phyloP scores from a whole-genome alignment of 257 asterid species.

The Prunella vulgaris region DNA sequence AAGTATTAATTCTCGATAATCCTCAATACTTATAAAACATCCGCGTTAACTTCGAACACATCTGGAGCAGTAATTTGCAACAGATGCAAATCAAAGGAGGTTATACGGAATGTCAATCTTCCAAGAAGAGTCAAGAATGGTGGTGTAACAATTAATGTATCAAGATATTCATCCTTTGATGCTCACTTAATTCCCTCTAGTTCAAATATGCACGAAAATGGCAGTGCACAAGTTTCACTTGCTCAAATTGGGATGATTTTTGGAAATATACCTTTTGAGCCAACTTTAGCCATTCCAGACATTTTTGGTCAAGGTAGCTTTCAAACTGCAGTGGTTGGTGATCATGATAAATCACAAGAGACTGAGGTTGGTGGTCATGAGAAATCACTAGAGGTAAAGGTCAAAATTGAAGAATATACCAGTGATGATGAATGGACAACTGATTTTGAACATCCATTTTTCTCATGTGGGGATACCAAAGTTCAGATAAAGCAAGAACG shows the following conservation, averaged over 20 bases:
- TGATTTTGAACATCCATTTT: neutral
- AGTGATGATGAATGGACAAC: neutral
- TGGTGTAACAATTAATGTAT: neutral
- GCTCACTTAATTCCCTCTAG: conserved; percentile 9
- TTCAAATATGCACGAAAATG: conserved; percentile 16
- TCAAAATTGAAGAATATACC: neutral
- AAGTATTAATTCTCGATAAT: neutral
- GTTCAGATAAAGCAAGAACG: conserved; percentile 23
- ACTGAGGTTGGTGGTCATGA: neutral
- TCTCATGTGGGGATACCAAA: neutral
- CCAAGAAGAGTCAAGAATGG: too few species aligned
- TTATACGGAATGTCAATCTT: neutral
- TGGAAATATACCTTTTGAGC: conserved; percentile 23
- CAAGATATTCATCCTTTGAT: neutral
- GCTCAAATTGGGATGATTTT: conserved; percentile 19
- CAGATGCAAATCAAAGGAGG: conserved; percentile 25
- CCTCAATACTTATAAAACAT: neutral
- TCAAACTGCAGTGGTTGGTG: neutral
- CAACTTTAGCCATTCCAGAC: conserved; percentile 1
- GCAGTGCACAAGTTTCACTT: neutral
- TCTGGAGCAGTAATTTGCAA: conserved; percentile 19
- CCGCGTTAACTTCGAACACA: too few species aligned
- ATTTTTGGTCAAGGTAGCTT: neutral
- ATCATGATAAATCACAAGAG: neutral
- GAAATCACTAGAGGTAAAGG: neutral